These are phyloP conservation scores for Pistacia atlantica DNA, from an alignment of 345 rosid species.

Conservation along the genomic window DNA sequence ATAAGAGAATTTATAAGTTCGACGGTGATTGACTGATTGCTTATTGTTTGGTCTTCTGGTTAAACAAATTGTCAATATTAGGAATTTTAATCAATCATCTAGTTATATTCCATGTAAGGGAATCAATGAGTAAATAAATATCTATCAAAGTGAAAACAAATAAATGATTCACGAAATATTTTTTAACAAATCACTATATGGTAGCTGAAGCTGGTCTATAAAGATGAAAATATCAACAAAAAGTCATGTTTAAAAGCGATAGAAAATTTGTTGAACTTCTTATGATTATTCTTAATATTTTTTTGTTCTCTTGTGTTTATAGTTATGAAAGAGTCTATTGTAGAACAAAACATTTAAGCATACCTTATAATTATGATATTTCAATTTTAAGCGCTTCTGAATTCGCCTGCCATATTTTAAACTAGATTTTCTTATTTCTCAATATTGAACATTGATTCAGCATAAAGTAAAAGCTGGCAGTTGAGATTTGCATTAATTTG, in stretches of 20 bases:
- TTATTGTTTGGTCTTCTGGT: not conserved
- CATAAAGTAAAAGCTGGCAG: not conserved
- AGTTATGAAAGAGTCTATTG: not conserved
- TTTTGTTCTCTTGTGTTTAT: not conserved
- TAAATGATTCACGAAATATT: not conserved
- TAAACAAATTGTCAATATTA: not conserved
- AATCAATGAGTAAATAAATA: not conserved
- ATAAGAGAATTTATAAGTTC: not conserved
- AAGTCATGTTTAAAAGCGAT: not conserved
- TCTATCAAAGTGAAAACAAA: not conserved
- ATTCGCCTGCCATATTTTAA: too few species aligned
- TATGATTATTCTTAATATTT: not conserved
- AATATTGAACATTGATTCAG: not conserved
- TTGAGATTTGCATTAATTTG: not conserved
- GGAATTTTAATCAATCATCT: not conserved
- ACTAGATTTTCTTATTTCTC: not conserved
- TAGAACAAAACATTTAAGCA: not conserved
- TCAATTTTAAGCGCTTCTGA: too few species aligned
- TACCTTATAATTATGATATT: too few species aligned
- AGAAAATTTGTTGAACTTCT: not conserved
- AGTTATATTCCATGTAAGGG: not conserved
- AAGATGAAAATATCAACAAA: not conserved
- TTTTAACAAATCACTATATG: not conserved
- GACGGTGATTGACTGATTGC: not conserved
- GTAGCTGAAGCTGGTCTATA: not conserved